These are phyloP conservation scores for Phellopilus nigrolimitatus DNA, from an alignment of 1,284 basidiomycete genomes.

Conservation along the genomic window DNA sequence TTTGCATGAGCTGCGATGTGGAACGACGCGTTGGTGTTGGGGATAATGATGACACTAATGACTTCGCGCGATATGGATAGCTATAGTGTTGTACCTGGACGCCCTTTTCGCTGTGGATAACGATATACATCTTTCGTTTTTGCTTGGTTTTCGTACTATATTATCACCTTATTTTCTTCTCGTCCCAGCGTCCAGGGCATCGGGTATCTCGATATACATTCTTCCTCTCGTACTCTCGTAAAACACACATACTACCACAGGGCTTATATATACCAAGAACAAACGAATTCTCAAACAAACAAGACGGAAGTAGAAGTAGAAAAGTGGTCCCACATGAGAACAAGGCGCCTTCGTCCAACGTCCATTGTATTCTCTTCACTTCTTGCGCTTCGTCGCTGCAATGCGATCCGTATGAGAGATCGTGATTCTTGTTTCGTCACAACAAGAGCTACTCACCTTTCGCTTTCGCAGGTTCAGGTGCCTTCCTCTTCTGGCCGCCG, in stretches of 20 bases:
- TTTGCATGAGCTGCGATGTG: background rate
- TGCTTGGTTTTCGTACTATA: background rate
- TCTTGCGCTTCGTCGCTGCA: constrained; percentile 31
- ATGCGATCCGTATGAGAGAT: background rate
- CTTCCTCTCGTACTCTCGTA: no score
- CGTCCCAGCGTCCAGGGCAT: background rate
- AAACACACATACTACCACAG: no score
- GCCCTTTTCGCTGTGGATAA: no score
- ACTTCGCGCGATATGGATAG: background rate
- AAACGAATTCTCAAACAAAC: background rate
- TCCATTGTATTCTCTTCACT: no score
- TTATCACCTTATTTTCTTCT: background rate
- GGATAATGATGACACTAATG: background rate
- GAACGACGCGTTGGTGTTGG: background rate
- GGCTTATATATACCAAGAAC: no score
- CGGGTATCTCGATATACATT: no score
- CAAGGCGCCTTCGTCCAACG: no score
- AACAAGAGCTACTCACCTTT: background rate
- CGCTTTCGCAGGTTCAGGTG: background rate
- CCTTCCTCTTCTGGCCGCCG: constrained; percentile 22
- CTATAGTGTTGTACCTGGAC: no score
- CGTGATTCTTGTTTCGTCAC: background rate
- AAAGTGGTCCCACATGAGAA: no score
- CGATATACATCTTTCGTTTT: no score
- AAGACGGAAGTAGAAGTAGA: background rate